Conservation (phyloP, 495 filamentous ascomycete genomes). For the Neurospora sp. region DNA sequence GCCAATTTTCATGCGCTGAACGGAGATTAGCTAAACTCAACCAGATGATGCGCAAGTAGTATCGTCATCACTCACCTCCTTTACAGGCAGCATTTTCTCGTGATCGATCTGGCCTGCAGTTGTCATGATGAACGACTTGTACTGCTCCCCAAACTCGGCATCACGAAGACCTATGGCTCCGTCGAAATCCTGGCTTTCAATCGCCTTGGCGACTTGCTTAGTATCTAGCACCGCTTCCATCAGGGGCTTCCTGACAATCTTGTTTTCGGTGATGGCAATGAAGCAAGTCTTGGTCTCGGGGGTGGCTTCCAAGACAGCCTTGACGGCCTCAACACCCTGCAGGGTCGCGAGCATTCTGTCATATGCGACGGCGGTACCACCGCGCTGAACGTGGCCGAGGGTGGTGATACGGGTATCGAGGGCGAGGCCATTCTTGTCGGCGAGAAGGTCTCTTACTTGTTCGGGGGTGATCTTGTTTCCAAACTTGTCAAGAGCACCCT, state of each 20-base stretch:
- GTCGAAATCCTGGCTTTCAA: slow-evolving; percentile 72
- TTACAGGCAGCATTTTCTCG: slow-evolving; percentile 46
- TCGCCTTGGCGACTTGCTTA: slow-evolving; percentile 69
- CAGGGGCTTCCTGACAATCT: slow-evolving; percentile 80
- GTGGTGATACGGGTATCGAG: slow-evolving; percentile 94
- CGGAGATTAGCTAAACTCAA: slow-evolving; percentile 10
- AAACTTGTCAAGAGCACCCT: slow-evolving; percentile 81
- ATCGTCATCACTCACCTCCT: slow-evolving; percentile 49
- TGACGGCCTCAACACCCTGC: slow-evolving; percentile 93
- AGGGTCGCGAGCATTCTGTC: slow-evolving; percentile 89
- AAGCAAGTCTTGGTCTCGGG: slow-evolving; percentile 87
- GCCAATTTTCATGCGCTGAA: slow-evolving; percentile 78
- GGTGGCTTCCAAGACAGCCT: slow-evolving; percentile 84
- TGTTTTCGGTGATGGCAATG: slow-evolving; percentile 95
- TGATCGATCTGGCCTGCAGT: slow-evolving; percentile 46
- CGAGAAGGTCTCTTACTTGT: slow-evolving; percentile 79
- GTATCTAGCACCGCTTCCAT: slow-evolving; percentile 82
- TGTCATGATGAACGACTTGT: slow-evolving; percentile 80
- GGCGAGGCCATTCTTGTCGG: slow-evolving; percentile 54
- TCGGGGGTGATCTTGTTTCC: slow-evolving; percentile 73
- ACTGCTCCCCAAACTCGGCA: slow-evolving; percentile 89
- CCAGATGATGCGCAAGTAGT: neutral
- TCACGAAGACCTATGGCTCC: slow-evolving; percentile 79
- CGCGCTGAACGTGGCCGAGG: slow-evolving; percentile 90
- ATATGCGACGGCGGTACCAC: slow-evolving; percentile 84